Conservation (phyloP, 352 stramenopile species). For the Pythium coloratum region DNA sequence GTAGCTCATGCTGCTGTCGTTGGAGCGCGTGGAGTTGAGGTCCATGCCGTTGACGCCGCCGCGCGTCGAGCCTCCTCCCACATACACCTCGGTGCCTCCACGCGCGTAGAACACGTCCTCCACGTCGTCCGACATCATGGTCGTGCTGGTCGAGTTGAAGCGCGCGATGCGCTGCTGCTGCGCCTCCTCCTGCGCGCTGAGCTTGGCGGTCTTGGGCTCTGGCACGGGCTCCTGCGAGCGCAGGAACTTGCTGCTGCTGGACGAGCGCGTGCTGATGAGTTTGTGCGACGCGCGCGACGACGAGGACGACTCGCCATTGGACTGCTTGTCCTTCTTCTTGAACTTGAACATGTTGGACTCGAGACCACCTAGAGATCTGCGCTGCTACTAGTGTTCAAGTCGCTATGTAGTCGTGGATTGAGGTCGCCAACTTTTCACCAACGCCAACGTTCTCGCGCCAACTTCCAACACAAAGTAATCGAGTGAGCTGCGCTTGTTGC, state of each 20-base stretch:
- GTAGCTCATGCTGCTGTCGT: slow-evolving; percentile 29
- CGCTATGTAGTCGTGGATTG: no score
- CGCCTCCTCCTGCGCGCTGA: slow-evolving; percentile 14
- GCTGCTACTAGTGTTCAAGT: background rate
- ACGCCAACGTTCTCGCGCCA: background rate
- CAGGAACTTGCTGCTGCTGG: slow-evolving; percentile 28
- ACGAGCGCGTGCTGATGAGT: slow-evolving; percentile 27
- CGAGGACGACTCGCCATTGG: slow-evolving; percentile 28
- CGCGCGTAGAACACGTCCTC: slow-evolving; percentile 63
- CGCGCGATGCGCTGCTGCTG: slow-evolving; percentile 21
- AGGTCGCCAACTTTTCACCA: background rate
- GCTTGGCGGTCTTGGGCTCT: slow-evolving; percentile 17
- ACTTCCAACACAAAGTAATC: background rate
- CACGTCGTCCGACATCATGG: slow-evolving; percentile 61
- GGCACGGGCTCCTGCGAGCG: slow-evolving; percentile 19
- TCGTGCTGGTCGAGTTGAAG: slow-evolving; percentile 29
- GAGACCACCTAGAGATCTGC: background rate
- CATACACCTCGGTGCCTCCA: slow-evolving; percentile 24
- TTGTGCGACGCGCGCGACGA: slow-evolving; percentile 42
- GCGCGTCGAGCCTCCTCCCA: slow-evolving; percentile 7
- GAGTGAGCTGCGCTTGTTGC: background rate
- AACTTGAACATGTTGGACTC: slow-evolving; percentile 31
- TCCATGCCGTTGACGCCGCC: slow-evolving; percentile 10
- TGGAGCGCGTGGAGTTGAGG: slow-evolving; percentile 24
- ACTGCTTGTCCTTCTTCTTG: slow-evolving; percentile 54